These are phyloP conservation scores for Nakazawaea wickerhamii DNA, from an alignment of 805 yeast genomes.

Conservation along the genomic window DNA sequence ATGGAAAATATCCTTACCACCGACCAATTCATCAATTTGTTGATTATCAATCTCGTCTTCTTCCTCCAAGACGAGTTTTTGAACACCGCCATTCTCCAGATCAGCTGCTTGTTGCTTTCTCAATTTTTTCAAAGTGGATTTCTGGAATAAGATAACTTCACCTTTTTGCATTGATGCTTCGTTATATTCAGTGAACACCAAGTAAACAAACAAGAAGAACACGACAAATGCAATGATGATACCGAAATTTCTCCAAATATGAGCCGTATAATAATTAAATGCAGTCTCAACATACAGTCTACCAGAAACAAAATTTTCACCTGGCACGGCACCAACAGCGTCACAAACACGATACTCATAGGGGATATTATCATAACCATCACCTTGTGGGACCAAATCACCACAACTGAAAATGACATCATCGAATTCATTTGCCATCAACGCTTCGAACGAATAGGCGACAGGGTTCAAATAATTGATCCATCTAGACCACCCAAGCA, in stretches of 20 bases:
- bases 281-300: constrained; percentile 38
- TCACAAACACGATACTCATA: constrained; percentile 36
- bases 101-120: constrained; percentile 1
- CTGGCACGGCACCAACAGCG: constrained; percentile 51
- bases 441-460: constrained; percentile 38
- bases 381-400: constrained; percentile 38
- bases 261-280: constrained; percentile 45
- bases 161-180: constrained; percentile 65
- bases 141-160: constrained; percentile 59
- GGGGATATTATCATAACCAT: constrained; percentile 24
- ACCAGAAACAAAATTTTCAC: constrained; percentile 46
- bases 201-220: constrained; percentile 49
- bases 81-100: constrained; percentile 1
- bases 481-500: constrained; percentile 50
- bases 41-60: constrained; percentile 20
- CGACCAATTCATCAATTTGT: constrained; percentile 24
- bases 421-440: constrained; percentile 42
- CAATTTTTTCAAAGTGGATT: constrained; percentile 25
- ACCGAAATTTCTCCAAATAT: constrained; percentile 82
- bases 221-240: constrained; percentile 50
- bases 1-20: constrained; percentile 53
- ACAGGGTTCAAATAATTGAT: constrained; percentile 41
- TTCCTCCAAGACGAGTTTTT: background rate
- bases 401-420: constrained; percentile 34
- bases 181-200: constrained; percentile 50